These are phyloP conservation scores for Aspergillus japonicus DNA, from an alignment of 2,329 filamentous ascomycete species.

Conservation along the genomic window DNA sequence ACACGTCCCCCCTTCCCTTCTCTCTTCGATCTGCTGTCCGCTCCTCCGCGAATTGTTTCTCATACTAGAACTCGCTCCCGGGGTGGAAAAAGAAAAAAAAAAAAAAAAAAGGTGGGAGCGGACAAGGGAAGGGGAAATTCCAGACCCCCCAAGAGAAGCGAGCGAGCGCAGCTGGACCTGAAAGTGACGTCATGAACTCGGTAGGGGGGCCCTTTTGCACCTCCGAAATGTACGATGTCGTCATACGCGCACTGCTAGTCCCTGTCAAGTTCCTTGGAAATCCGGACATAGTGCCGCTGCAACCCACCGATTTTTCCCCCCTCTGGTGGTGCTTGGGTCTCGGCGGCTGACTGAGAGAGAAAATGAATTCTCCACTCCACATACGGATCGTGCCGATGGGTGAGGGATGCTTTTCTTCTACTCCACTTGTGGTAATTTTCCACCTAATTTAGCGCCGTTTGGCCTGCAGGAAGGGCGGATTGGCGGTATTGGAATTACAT, in stretches of 20 bases:
- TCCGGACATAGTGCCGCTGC: background rate
- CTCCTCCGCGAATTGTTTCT: background rate
- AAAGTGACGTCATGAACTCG: background rate
- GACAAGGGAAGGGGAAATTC: background rate
- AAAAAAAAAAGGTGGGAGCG: background rate
- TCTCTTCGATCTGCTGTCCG: background rate
- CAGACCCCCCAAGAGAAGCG: background rate
- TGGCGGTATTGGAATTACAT: background rate
- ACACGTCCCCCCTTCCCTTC: background rate
- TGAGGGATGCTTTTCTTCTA: background rate
- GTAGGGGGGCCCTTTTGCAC: background rate
- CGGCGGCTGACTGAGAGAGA: background rate
- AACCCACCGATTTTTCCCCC: background rate
- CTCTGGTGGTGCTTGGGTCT: background rate
- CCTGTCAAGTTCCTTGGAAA: conserved; percentile 5
- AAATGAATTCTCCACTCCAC: background rate
- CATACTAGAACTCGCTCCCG: background rate
- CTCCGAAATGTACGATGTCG: conserved; percentile 1
- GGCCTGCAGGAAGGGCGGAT: background rate
- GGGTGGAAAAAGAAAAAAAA: background rate
- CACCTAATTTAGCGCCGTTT: background rate
- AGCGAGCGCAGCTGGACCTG: background rate
- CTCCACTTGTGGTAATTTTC: conserved; percentile 2
- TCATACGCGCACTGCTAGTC: background rate
- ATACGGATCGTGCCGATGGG: conserved; percentile 25